Evolutionary conservation across 768 basidiomycete species (phyloP).

Genomic region (Inosperma sp.): DNA sequence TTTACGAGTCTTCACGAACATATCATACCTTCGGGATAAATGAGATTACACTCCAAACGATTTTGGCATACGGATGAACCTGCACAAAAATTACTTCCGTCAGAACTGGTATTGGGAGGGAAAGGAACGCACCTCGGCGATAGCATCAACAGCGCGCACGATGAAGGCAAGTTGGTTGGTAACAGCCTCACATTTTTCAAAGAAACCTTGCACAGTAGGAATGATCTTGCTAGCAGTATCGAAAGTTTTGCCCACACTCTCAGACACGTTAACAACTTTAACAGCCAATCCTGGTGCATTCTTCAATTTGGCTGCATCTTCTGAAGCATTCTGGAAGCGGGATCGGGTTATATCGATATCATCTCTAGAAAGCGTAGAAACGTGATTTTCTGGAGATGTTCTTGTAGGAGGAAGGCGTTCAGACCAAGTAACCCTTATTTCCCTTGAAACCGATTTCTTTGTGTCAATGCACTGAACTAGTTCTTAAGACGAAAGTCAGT

Average conservation of each 20-base stretch:
- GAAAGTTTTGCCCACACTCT: background rate
- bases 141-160: background rate
- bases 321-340: background rate
- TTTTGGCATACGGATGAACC: background rate
- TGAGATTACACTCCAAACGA: background rate
- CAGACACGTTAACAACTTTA: background rate
- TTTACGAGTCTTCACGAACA: background rate
- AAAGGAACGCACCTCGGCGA: background rate
- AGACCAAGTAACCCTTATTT: background rate
- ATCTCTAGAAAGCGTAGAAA: no score
- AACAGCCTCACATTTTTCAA: background rate
- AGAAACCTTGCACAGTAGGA: background rate
- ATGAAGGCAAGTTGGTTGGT: background rate
- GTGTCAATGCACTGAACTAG: background rate
- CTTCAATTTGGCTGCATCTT: background rate
- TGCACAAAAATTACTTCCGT: background rate
- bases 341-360: no score
- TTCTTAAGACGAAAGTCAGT: background rate
- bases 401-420: background rate
- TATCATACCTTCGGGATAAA: conserved; percentile 3
- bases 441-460: background rate
- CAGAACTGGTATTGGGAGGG: background rate
- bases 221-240: background rate
- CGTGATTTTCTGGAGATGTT: background rate
- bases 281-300: background rate